Evolutionary conservation across 2,329 filamentous ascomycete genomes (phyloP), one percentile per base, ranked within the genome.

Genomic region (Lasiodiplodia citricola): DNA sequence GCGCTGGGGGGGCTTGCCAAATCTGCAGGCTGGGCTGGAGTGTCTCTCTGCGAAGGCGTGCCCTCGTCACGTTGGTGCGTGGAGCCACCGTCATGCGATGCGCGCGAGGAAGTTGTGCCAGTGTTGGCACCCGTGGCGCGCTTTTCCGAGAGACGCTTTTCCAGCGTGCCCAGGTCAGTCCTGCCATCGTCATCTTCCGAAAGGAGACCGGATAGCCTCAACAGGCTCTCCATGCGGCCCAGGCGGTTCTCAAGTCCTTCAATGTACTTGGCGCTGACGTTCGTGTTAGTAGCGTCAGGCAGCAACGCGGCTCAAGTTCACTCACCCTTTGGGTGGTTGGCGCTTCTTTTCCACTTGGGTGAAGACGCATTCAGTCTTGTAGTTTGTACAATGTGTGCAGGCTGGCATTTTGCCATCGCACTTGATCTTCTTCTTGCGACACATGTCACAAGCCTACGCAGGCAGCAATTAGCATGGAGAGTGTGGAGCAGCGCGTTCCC

Each of bases 281-380:
- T 14, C 13, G 7, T 14, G 57, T 71, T 47, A 71, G 70, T 62
- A 21, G 44, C 13, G n/a, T 21, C 35, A 18, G 21, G 31, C n/a
- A 41, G 31, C 44, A 21, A 14, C 21, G 16, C 18, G 4, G 16
- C 28, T 18, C 66, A 38, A 28, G 57, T 21, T 38, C 7, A 79
- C 87, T 73, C 87, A 97, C 94, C 96, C 95, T 85, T 98, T 99
- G 1, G 95, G 96, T 66, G 96, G 95, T 80, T 92, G 96, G 69
- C 96, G 88, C 86, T 99, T 99, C 89, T 99, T 99, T 84, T 99
- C 96, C 47, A 98, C 94, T 79, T 97, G 94, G 0, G 96, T 98
- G 78, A 98, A 98, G 74, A 97, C 88, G 80, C 95, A 99, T 75
- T 97, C 94, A 5, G 94, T 97, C 86, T 97, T 97, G 85, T 97